Conservation (phyloP, 345 rosid genomes). For the Rhodamnia rubescens region DNA sequence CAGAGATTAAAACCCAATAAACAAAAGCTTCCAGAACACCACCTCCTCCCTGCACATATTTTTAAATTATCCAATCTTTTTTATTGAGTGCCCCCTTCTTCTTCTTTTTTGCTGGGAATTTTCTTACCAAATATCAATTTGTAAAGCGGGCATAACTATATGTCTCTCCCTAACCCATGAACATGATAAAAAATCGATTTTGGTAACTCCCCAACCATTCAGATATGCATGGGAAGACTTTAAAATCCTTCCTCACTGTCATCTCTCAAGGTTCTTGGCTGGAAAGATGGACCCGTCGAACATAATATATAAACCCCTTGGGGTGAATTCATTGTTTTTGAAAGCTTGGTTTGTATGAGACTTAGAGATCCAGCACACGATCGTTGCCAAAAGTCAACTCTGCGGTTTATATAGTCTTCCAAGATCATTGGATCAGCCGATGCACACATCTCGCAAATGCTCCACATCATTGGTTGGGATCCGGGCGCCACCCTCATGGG, state of each 20-base stretch:
- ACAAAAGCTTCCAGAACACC: neutral
- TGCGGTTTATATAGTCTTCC: neutral
- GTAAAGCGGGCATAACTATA: neutral
- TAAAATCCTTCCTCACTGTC: neutral
- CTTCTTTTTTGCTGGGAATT: neutral
- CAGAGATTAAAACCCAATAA: neutral
- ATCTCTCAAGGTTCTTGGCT: neutral
- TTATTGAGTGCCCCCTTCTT: neutral
- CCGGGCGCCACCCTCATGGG: neutral
- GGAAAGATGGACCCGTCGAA: neutral
- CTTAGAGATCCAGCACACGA: neutral
- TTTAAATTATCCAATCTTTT: neutral
- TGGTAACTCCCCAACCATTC: neutral
- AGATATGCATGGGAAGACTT: neutral
- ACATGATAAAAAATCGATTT: neutral
- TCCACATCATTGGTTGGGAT: neutral
- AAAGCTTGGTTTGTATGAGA: neutral
- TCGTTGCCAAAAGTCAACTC: neutral
- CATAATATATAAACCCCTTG: neutral
- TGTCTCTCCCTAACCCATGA: neutral
- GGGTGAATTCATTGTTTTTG: neutral
- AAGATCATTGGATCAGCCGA: neutral
- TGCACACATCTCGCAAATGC: neutral
- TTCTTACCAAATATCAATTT: neutral
- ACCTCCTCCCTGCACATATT: neutral